Conservation (phyloP, 78 protist species). For the Cyanophora paradoxa region DNA sequence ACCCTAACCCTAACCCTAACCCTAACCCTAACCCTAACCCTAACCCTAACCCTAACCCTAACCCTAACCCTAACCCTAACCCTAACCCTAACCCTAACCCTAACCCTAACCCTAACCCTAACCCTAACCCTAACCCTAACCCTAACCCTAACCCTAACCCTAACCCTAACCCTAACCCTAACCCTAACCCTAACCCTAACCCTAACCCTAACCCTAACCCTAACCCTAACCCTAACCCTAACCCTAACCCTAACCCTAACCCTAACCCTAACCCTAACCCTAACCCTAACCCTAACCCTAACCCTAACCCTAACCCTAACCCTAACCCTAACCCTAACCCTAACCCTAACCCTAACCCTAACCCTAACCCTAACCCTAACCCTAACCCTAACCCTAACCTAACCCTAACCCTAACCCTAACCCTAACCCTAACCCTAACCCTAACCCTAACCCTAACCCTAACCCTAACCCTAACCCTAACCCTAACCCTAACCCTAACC, state of each 20-base stretch:
- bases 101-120: constrained; percentile 10
- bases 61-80: constrained; percentile 11
- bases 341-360: constrained; percentile 10
- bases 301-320: constrained; percentile 11
- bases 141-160: constrained; percentile 12
- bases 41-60: constrained; percentile 10
- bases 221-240: not conserved
- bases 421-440: constrained; percentile 12
- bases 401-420: constrained; percentile 10
- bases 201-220: constrained; percentile 7
- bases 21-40: constrained; percentile 12
- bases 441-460: constrained; percentile 11
- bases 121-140: constrained; percentile 11
- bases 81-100: constrained; percentile 12
- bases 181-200: constrained; percentile 11
- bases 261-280: constrained; percentile 12
- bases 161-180: constrained; percentile 10
- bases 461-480: constrained; percentile 10
- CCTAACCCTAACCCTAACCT: constrained; percentile 11
- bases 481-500: constrained; percentile 12
- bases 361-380: constrained; percentile 11
- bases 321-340: constrained; percentile 12
- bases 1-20: constrained; percentile 11
- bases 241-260: constrained; percentile 4
- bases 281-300: constrained; percentile 10